These are phyloP conservation scores for Cryphonectria radicalis DNA, from an alignment of 2,329 filamentous ascomycete species.

Conservation along the genomic window DNA sequence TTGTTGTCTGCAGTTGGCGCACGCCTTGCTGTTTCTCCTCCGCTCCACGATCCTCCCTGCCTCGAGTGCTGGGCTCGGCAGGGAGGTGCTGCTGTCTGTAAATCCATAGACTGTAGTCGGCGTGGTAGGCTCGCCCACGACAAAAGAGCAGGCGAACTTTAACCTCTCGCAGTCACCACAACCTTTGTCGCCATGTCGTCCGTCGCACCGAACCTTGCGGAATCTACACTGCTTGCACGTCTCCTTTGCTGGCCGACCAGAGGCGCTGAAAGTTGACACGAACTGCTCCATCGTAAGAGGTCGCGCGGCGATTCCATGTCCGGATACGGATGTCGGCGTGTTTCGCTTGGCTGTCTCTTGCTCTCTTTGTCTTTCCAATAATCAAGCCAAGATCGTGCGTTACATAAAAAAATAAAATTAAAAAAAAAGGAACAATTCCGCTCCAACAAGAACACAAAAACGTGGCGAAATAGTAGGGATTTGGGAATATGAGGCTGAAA, in stretches of 20 bases:
- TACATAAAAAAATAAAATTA: background rate
- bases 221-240: conserved; percentile 29
- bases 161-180: conserved; percentile 28
- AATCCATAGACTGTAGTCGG: conserved; percentile 12
- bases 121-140: conserved; percentile 26
- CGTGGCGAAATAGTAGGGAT: background rate
- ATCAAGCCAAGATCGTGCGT: background rate
- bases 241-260: conserved; percentile 27
- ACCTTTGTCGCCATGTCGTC: conserved; percentile 19
- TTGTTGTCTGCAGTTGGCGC: conserved; percentile 24
- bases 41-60: conserved; percentile 25
- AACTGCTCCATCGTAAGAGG: conserved; percentile 28
- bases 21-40: conserved; percentile 27
- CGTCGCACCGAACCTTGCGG: conserved; percentile 28
- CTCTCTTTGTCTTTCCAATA: background rate
- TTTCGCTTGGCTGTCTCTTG: background rate
- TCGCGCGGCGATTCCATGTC: background rate
- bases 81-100: conserved; percentile 13
- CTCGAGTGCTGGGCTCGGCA: conserved; percentile 16
- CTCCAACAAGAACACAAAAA: background rate
- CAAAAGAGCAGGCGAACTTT: conserved; percentile 27
- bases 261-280: conserved; percentile 29
- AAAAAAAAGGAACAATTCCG: background rate
- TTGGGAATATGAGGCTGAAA: conserved; percentile 21
- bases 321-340: background rate